Conservation (phyloP, 1,284 basidiomycete species). For the Ustilago lituana region DNA sequence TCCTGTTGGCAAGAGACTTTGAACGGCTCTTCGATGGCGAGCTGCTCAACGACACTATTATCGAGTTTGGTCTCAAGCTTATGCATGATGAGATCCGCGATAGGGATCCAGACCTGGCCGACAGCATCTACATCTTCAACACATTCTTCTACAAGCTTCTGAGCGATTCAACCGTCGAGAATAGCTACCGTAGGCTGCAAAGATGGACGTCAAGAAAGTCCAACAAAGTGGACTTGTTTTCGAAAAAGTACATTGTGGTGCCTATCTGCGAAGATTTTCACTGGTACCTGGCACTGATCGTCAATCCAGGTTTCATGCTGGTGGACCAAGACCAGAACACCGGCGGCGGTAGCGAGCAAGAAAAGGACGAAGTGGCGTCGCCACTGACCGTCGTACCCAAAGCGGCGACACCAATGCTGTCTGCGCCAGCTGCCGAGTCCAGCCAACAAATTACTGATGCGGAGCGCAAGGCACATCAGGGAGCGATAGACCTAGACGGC, state of each 20-base stretch:
- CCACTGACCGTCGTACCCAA: neutral
- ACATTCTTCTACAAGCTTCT: conserved; percentile 98
- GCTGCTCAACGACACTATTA: conserved; percentile 86
- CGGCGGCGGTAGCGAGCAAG: conserved; percentile 18
- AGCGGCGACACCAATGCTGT: neutral
- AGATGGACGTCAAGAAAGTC: conserved; percentile 99
- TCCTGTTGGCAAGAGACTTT: conserved; percentile 51
- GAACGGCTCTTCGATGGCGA: conserved; percentile 54
- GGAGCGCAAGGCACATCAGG: too few relatives aligned
- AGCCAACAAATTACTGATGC: too few relatives aligned
- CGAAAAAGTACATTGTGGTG: conserved; percentile 89
- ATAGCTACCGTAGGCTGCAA: conserved; percentile 82
- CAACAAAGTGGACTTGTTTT: conserved; percentile 84
- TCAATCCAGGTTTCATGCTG: conserved; percentile 73
- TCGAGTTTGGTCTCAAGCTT: conserved; percentile 92
- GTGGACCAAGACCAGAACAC: conserved; percentile 5
- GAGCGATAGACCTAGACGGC: too few relatives aligned
- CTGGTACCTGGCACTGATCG: conserved; percentile 96
- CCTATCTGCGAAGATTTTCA: conserved; percentile 97
- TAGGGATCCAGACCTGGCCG: conserved; percentile 74
- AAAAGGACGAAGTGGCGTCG: conserved; percentile 21
- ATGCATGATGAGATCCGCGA: conserved; percentile 65
- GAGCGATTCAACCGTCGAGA: conserved; percentile 69
- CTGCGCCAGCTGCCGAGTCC: neutral
- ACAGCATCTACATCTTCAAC: conserved; percentile 88